Base-by-base conservation (phyloP, 257 asterid species). In the Ballota nigra region DNA sequence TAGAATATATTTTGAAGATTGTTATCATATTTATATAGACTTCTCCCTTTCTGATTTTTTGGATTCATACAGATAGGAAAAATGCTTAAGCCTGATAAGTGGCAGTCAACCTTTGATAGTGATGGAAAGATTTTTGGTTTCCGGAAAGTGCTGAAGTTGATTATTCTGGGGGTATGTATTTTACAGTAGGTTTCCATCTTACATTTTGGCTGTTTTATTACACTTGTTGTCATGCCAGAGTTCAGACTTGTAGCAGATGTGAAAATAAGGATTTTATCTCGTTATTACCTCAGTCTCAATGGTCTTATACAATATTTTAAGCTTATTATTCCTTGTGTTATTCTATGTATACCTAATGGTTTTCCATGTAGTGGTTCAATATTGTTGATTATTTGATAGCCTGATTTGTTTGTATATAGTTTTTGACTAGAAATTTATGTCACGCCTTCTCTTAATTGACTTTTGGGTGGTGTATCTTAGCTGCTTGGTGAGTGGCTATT, bases 81-180 rank as follows among this genome's bases (percentile, higher is more conserved):
- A 81, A 89, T 88, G 99, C 99, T 94, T 78, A 94, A 89, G 89
- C 97, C 95, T 63, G 97, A 89, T 40, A 94, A 90, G 88, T 94
- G 99, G 99, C 96, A 87, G 80, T 79, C 99, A 5, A 85, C 88
- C 69, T 94, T 94, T 76, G 97, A 91, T 69, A 53, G 80, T 71
- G 96, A 91, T 76, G 99, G 99, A 78, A 94, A 86, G 89, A 77
- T 88, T 84, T 84, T 83, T 65, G 97, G 95, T 78, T 94, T 94
- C 67, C 88, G 81, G 67, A 91, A 83, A 79, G 96, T 85, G 70
- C 90, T 94, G 79, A 94, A 91, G 85, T 78, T 86, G 83, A 91
- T 94, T 76, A 80, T 91, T 79, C 82, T 91, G 57, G 99, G 99
- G 92, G 99, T 94, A 86, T 80, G 80, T 60, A 57, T 59, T 77